phyloP scores from a whole-genome alignment of 257 asterid species.

The Solanum ahanhuiri region DNA sequence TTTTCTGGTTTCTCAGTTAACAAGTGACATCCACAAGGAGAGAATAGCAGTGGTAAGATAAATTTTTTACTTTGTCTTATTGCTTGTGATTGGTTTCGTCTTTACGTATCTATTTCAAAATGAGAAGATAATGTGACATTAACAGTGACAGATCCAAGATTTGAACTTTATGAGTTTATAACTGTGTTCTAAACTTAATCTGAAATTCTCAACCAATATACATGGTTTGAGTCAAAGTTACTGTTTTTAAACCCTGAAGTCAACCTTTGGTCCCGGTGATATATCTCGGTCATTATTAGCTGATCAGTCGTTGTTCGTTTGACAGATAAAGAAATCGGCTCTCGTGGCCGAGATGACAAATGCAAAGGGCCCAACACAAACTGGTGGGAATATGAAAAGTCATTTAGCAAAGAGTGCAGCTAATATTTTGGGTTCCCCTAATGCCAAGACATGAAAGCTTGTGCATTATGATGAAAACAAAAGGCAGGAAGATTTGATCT shows the following conservation, averaged over 20 bases:
- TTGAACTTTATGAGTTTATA: neutral
- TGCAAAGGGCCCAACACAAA: slow-evolving; percentile 43
- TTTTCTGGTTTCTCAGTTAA: slow-evolving; percentile 33
- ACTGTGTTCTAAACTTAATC: neutral
- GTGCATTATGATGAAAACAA: slow-evolving; percentile 11
- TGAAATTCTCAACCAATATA: neutral
- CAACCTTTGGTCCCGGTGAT: neutral
- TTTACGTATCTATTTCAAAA: neutral
- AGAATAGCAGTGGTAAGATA: slow-evolving; percentile 67
- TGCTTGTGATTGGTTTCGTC: neutral
- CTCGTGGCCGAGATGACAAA: slow-evolving; percentile 24
- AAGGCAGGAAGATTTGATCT: neutral
- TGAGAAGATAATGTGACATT: neutral
- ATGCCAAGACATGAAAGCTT: slow-evolving; percentile 44
- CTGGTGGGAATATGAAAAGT: slow-evolving; percentile 53
- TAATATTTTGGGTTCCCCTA: slow-evolving; percentile 47
- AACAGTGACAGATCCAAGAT: neutral
- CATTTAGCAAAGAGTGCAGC: slow-evolving; percentile 55
- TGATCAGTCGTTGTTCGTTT: neutral
- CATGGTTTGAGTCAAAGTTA: neutral
- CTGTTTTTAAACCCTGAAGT: neutral
- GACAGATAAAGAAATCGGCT: slow-evolving; percentile 64
- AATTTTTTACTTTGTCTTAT: neutral
- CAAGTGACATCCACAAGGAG: slow-evolving; percentile 73
- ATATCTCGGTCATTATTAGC: neutral